phyloP scores from a whole-genome alignment of 1,284 basidiomycete species.

The Trametes pubescens region DNA sequence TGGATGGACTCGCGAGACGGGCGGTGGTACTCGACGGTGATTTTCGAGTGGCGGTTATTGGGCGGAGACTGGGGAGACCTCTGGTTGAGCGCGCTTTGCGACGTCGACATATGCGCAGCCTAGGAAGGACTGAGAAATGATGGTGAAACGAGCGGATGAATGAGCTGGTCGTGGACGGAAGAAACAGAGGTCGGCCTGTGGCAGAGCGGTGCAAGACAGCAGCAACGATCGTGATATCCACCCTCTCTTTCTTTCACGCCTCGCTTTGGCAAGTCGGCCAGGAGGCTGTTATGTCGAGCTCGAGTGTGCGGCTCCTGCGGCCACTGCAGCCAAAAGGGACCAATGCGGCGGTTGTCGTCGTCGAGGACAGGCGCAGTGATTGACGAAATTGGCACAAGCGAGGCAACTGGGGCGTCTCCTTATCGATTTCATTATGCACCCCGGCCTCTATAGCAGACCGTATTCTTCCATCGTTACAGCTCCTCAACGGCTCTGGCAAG shows the following conservation, averaged over 20 bases:
- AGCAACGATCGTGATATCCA: conserved; percentile 27
- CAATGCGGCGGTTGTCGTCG: conserved; percentile 24
- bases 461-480: neutral
- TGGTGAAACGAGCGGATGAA: conserved; percentile 18
- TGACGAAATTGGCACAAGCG: conserved; percentile 17
- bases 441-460: neutral
- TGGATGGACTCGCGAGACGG: conserved; percentile 68
- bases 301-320: neutral
- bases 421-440: conserved; percentile 34
- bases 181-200: conserved; percentile 1
- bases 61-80: conserved; percentile 42
- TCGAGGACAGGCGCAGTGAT: conserved; percentile 9
- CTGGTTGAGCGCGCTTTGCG: conserved; percentile 50
- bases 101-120: conserved; percentile 38
- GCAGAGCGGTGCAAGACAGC: conserved; percentile 18
- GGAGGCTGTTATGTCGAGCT: neutral
- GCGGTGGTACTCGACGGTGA: conserved; percentile 77
- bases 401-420: conserved; percentile 19
- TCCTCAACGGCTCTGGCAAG: too few relatives aligned
- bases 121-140: conserved; percentile 16
- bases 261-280: neutral
- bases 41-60: conserved; percentile 65
- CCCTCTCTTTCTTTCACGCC: conserved; percentile 5
- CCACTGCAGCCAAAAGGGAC: conserved; percentile 12
- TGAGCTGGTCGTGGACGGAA: conserved; percentile 31